phyloP scores from a whole-genome alignment of 2,329 filamentous ascomycete genomes.

The Passalora sequoiae region DNA sequence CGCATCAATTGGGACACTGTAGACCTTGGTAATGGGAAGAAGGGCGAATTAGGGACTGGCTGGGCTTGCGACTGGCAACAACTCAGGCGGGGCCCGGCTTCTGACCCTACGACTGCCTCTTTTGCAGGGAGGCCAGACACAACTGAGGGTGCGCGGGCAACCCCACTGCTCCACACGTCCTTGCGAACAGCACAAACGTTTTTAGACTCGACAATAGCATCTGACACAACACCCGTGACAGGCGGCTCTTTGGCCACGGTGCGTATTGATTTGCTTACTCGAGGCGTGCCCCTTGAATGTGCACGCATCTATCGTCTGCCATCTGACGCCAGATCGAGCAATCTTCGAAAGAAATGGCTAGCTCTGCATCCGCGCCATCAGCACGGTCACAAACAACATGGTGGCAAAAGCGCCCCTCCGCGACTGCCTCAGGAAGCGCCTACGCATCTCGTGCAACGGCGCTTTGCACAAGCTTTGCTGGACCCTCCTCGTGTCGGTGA shows the following conservation, averaged over 20 bases:
- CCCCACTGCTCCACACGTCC: slow-evolving; percentile 6
- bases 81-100: slow-evolving; percentile 44
- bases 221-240: background rate
- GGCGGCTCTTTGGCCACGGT: slow-evolving; percentile 43
- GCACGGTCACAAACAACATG: slow-evolving; percentile 22
- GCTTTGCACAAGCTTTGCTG: slow-evolving; percentile 39
- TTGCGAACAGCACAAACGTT: background rate
- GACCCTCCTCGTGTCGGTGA: slow-evolving; percentile 39
- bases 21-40: slow-evolving; percentile 65
- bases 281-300: slow-evolving; percentile 65
- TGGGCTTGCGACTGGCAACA: slow-evolving; percentile 79
- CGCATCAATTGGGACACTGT: slow-evolving; percentile 69
- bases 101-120: background rate
- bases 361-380: slow-evolving; percentile 42
- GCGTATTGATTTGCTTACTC: slow-evolving; percentile 60
- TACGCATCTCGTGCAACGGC: slow-evolving; percentile 41
- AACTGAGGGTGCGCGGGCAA: background rate
- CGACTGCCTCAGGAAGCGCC: slow-evolving; percentile 33
- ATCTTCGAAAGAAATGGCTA: slow-evolving; percentile 68
- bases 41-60: slow-evolving; percentile 76
- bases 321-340: slow-evolving; percentile 30
- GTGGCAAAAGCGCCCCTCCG: slow-evolving; percentile 24
- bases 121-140: too few species aligned
- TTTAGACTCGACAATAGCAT: background rate
- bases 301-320: slow-evolving; percentile 86